Conservation (phyloP, 768 basidiomycete genomes). For the Neoboletus magnificus region DNA sequence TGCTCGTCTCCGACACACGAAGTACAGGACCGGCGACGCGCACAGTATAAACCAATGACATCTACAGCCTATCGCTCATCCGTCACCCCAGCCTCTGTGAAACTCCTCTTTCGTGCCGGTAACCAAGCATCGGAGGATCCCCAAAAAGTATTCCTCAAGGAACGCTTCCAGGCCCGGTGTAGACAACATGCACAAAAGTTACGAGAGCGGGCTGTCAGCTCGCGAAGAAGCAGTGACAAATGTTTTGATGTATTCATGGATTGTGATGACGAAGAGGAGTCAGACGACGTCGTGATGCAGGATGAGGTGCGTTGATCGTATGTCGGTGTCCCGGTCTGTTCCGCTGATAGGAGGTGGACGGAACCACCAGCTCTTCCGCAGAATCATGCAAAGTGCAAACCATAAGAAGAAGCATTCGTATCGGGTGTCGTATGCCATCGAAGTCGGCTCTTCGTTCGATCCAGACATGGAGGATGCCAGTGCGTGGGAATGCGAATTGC, state of each 20-base stretch:
- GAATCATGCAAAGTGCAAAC: slow-evolving; percentile 57
- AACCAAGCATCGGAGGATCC: slow-evolving; percentile 38
- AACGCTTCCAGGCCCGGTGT: slow-evolving; percentile 59
- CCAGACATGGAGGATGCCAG: slow-evolving; percentile 64
- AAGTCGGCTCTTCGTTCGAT: slow-evolving; percentile 76
- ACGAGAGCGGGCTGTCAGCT: slow-evolving; percentile 44
- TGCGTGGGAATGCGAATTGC: slow-evolving; percentile 58
- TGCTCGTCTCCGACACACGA: slow-evolving; percentile 44
- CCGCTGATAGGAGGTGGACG: slow-evolving; percentile 6
- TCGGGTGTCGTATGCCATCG: slow-evolving; percentile 58
- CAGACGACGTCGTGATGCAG: slow-evolving; percentile 56
- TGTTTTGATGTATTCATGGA: slow-evolving; percentile 47
- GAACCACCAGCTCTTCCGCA: slow-evolving; percentile 56
- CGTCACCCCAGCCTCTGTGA: slow-evolving; percentile 1
- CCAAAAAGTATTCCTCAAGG: slow-evolving; percentile 53
- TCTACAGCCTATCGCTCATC: slow-evolving; percentile 25
- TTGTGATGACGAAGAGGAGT: slow-evolving; percentile 54
- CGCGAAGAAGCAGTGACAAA: slow-evolving; percentile 45
- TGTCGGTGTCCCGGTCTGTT: background rate
- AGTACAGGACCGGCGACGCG: slow-evolving; percentile 47
- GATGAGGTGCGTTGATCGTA: slow-evolving; percentile 47
- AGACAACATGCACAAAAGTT: slow-evolving; percentile 58
- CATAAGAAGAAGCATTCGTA: slow-evolving; percentile 51
- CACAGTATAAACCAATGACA: slow-evolving; percentile 49
- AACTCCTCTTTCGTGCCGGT: slow-evolving; percentile 14